Percentiles rank a stretch among this genome's conserved stretches.
Evolutionary conservation across 148 eudicot genomes (phyloP).

Genomic region (Agrostemma githago): DNA sequence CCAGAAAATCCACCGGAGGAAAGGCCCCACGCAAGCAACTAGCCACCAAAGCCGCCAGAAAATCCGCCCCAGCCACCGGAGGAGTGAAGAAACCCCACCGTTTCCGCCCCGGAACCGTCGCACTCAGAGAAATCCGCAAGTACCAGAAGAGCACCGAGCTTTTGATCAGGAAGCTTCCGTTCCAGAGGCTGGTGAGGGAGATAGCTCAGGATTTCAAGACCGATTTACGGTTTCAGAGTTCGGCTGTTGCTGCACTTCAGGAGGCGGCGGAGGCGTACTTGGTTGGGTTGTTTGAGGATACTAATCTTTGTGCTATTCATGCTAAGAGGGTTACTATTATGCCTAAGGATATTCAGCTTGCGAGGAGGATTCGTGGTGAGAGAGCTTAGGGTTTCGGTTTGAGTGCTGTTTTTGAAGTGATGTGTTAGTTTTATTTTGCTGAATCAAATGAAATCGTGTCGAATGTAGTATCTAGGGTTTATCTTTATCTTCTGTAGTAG

Average conservation of each 20-base stretch:
- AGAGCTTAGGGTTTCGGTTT: not conserved
- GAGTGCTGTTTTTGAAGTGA: not conserved
- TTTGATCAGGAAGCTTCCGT: not conserved
- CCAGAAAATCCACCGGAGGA: conserved; percentile 9
- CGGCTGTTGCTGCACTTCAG: conserved; percentile 13
- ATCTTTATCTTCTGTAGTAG: not conserved
- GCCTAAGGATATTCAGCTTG: conserved; percentile 7
- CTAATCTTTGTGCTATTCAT: conserved; percentile 2
- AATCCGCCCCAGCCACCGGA: conserved; percentile 4
- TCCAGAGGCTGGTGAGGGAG: conserved; percentile 5
- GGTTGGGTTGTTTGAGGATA: conserved; percentile 5
- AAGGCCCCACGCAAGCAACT: conserved; percentile 5
- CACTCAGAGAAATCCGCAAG: not conserved
- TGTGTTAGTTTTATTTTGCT: not conserved
- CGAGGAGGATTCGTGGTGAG: conserved; percentile 1
- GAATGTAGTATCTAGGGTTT: not conserved
- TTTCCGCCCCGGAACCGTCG: conserved; percentile 4
- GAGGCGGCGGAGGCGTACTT: not conserved
- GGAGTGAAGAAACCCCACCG: conserved; percentile 5
- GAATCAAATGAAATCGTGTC: not conserved
- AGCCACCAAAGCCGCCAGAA: not conserved
- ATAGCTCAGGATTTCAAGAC: conserved; percentile 15
- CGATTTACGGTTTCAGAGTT: conserved; percentile 4
- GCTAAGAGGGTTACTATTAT: conserved; percentile 8
- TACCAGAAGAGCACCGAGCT: conserved; percentile 9